phyloP scores from a whole-genome alignment of 441 rosid genomes.

The Erodium moschatum region DNA sequence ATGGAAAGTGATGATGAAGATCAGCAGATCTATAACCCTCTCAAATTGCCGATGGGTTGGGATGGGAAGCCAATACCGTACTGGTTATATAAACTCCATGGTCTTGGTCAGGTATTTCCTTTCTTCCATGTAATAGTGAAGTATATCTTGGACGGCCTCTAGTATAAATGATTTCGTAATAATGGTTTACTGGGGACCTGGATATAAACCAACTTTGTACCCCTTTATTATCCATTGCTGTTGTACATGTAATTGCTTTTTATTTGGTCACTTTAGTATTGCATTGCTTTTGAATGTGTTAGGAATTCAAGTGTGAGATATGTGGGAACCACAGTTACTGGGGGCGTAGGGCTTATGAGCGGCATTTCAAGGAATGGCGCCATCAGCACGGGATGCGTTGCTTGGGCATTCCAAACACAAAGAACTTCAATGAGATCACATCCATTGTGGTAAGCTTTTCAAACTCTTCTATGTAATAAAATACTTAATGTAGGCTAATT shows the following conservation, averaged over 20 bases:
- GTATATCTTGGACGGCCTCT: no score
- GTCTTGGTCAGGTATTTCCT: conserved; percentile 82
- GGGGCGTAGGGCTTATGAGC: conserved; percentile 97
- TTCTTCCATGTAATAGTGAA: neutral
- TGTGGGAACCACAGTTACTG: conserved; percentile 94
- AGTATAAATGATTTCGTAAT: no score
- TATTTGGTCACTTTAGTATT: neutral
- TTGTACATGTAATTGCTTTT: neutral
- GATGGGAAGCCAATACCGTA: conserved; percentile 99
- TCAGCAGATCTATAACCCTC: conserved; percentile 84
- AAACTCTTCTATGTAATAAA: neutral
- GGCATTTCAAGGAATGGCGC: conserved; percentile 96
- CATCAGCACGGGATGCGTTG: conserved; percentile 99
- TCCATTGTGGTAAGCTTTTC: conserved; percentile 53
- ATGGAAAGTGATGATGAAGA: conserved; percentile 97
- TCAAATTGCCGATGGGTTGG: conserved; percentile 97
- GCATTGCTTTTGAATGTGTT: conserved; percentile 9
- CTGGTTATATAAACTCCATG: conserved; percentile 98
- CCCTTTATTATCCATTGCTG: neutral
- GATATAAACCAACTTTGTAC: no score
- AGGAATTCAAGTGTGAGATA: conserved; percentile 93
- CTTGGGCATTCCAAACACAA: conserved; percentile 95
- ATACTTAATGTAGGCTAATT: neutral
- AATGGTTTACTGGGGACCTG: no score
- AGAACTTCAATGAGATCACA: conserved; percentile 95